Conservation (phyloP, 2,329 filamentous ascomycete species). For the Magnaporthales sp. region DNA sequence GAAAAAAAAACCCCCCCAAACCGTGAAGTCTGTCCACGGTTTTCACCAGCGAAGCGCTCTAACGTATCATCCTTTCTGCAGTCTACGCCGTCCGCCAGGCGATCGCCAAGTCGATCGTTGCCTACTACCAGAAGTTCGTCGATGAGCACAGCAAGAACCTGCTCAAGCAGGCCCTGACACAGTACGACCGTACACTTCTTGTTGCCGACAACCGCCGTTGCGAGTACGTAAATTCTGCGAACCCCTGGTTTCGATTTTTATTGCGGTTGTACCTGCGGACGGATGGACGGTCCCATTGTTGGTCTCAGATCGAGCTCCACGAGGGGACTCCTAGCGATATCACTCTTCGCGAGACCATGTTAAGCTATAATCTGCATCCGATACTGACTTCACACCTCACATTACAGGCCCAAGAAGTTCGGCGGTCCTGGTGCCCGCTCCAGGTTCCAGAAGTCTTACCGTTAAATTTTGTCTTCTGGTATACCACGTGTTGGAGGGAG, state of each 20-base stretch:
- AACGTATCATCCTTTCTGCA: conserved; percentile 3
- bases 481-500: background rate
- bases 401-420: conserved; percentile 75
- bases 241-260: conserved; percentile 3
- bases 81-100: conserved; percentile 90
- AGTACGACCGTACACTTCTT: conserved; percentile 63
- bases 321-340: background rate
- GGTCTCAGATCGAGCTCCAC: background rate
- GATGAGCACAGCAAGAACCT: conserved; percentile 99
- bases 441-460: conserved; percentile 98
- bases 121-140: conserved; percentile 99
- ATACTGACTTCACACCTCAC: background rate
- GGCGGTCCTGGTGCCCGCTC: conserved; percentile 87
- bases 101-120: conserved; percentile 92
- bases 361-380: background rate
- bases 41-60: background rate
- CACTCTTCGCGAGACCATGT: background rate
- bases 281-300: background rate
- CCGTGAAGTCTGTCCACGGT: background rate
- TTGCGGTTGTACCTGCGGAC: background rate
- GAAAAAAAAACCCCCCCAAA: background rate
- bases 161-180: conserved; percentile 92
- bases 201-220: conserved; percentile 98
- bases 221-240: conserved; percentile 41
- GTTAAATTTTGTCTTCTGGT: conserved; percentile 49